A percentile compares a stretch with the other conserved stretches of the same genome.
Conservation (phyloP, 176 grass and related monocot species). For the Hordeum marinum region DNA sequence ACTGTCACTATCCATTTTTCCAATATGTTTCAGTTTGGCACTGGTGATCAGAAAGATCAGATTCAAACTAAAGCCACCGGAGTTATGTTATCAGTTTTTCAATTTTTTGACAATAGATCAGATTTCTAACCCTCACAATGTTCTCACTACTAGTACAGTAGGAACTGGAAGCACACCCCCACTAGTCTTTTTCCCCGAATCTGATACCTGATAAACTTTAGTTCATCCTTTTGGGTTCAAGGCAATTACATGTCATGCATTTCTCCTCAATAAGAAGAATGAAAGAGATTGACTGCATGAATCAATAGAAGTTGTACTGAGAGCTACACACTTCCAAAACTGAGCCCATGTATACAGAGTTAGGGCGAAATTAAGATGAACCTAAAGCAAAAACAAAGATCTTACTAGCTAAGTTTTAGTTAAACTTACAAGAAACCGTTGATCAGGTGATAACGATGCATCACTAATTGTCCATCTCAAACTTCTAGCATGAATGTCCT, state of each 20-base stretch:
- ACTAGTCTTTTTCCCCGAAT: background rate
- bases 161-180: background rate
- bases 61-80: background rate
- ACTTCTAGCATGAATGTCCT: conserved; percentile 69
- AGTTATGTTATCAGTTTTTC: background rate
- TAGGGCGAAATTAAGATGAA: background rate
- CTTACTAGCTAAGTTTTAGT: background rate
- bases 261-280: background rate
- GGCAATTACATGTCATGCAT: background rate
- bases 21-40: background rate
- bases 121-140: background rate
- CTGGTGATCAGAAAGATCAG: background rate
- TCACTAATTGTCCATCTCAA: conserved; percentile 92
- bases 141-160: background rate
- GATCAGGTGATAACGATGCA: conserved; percentile 65
- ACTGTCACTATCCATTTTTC: no score
- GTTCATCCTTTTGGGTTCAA: background rate
- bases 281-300: background rate
- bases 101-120: background rate
- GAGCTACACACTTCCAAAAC: background rate
- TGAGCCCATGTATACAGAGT: background rate
- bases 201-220: background rate
- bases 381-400: background rate
- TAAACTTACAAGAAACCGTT: conserved; percentile 57
- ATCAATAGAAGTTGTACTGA: background rate